Evolutionary conservation across 2,329 filamentous ascomycete genomes (phyloP).

Genomic region (Piedraia hortae): DNA sequence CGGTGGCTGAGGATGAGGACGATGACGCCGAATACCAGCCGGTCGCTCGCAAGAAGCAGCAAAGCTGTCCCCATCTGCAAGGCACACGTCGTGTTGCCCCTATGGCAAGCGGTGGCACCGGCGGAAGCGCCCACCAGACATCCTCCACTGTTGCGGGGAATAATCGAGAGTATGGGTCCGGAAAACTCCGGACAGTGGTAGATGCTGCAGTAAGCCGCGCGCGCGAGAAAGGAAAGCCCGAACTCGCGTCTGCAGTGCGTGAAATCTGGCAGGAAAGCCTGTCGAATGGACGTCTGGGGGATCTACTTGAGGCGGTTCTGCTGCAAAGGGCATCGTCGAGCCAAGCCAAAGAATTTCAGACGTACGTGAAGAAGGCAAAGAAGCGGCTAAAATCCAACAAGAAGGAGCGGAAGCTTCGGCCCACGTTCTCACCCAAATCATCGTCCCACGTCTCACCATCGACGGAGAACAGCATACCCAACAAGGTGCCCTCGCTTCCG

Average conservation of each 20-base stretch:
- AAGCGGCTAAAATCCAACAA: conserved; percentile 14
- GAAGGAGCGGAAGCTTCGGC: conserved; percentile 10
- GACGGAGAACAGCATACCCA: no score
- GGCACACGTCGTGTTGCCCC: no score
- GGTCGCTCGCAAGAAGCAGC: no score
- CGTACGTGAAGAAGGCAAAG: conserved; percentile 18
- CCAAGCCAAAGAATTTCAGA: conserved; percentile 16
- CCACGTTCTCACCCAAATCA: no score
- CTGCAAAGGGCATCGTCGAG: conserved; percentile 14
- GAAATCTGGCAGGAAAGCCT: conserved; percentile 18
- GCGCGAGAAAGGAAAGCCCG: conserved; percentile 12
- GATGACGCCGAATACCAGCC: conserved; percentile 1
- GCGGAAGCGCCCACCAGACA: no score
- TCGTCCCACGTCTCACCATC: no score
- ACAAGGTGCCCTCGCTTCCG: conserved; percentile 1
- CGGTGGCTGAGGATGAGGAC: no score
- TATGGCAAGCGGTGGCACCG: no score
- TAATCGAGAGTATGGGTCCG: conserved; percentile 2
- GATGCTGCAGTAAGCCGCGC: conserved; percentile 18
- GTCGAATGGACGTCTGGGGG: conserved; percentile 12
- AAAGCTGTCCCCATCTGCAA: no score
- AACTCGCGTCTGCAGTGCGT: conserved; percentile 16
- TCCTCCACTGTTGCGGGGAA: no score
- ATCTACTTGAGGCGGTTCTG: conserved; percentile 18
- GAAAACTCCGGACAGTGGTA: conserved; percentile 11